phyloP scores from a whole-genome alignment of 2,329 filamentous ascomycete genomes.

The Cladophialophora yegresii region DNA sequence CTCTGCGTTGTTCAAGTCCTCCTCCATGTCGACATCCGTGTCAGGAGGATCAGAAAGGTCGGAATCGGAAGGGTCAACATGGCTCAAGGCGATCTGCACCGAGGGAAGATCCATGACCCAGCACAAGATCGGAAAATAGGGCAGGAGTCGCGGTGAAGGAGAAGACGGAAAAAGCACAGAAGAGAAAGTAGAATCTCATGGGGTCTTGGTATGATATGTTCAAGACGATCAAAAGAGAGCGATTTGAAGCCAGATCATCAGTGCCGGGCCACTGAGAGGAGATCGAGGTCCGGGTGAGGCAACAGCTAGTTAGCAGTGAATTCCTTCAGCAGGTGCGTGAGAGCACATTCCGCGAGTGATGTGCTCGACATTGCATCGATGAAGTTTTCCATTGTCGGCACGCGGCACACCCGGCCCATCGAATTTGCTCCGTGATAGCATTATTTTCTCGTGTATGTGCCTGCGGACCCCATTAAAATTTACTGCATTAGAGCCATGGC shows the following conservation, averaged over 20 bases:
- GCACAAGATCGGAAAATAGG: neutral
- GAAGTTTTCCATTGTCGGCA: neutral
- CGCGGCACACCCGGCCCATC: neutral
- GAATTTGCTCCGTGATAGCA: neutral
- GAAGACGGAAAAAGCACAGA: neutral
- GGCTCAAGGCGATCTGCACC: slow-evolving; percentile 3
- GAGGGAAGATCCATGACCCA: neutral
- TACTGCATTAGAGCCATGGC: slow-evolving; percentile 6
- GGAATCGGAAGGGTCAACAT: slow-evolving; percentile 16
- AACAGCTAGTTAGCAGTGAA: neutral
- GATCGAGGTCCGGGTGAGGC: neutral
- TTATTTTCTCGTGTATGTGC: neutral
- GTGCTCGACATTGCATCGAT: neutral
- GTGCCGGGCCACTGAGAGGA: neutral
- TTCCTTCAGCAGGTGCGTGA: neutral
- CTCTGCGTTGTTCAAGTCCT: neutral
- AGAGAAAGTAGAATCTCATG: neutral
- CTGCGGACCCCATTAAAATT: neutral
- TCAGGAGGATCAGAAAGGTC: slow-evolving; percentile 28
- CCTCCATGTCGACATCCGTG: slow-evolving; percentile 9
- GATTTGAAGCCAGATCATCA: neutral
- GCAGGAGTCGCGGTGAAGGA: neutral
- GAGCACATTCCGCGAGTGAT: neutral
- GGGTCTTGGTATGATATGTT: neutral
- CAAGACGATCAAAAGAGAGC: neutral